Conservation (phyloP, 345 rosid species). For the Syzygium grande region DNA sequence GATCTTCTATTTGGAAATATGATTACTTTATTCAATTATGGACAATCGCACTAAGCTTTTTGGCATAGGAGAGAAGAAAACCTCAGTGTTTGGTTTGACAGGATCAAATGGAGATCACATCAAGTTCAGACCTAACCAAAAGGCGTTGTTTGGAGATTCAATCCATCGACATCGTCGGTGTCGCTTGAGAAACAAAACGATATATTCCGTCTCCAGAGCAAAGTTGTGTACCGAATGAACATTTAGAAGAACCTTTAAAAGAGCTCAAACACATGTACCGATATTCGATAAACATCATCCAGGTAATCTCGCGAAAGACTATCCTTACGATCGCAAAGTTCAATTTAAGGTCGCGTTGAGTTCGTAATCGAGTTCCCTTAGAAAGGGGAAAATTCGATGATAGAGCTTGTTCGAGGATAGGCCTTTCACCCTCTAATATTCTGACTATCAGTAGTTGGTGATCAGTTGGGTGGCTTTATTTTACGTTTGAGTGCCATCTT, state of each 20-base stretch:
- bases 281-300: background rate
- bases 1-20: background rate
- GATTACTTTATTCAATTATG: background rate
- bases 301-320: background rate
- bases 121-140: background rate
- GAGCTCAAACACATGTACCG: background rate
- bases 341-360: background rate
- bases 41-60: background rate
- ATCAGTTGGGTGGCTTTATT: background rate
- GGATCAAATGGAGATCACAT: background rate
- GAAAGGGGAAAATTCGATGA: background rate
- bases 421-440: background rate
- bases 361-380: background rate
- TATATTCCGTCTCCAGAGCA: background rate
- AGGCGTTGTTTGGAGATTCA: background rate
- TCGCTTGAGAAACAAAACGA: background rate
- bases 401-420: background rate
- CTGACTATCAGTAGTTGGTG: background rate
- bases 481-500: background rate
- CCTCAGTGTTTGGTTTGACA: background rate
- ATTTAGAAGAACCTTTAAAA: background rate
- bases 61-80: background rate
- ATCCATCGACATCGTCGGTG: background rate
- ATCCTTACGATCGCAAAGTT: background rate
- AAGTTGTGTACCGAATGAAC: background rate